Base-by-base conservation (phyloP, 2,329 filamentous ascomycete genomes). In the Ophiostoma sp. region DNA sequence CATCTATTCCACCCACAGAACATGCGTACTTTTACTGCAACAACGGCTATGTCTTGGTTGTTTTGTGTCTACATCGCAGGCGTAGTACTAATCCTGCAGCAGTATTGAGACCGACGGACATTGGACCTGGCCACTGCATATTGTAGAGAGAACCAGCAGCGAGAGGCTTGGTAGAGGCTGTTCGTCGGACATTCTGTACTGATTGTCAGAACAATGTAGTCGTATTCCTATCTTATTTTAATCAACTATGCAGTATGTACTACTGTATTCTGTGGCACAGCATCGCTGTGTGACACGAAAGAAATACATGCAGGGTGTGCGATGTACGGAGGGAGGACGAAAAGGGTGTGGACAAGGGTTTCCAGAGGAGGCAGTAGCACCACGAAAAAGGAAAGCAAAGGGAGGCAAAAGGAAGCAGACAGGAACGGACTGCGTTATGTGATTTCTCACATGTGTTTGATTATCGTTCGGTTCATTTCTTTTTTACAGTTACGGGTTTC, bases 291-390 rank as follows among this genome's bases (percentile, higher is more conserved):
- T 11, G 12, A 60, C 27, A 18, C 27, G 55, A 38, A 18, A 38
- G 27, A 60, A 18, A 60, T 27, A 38, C 27, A 60, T 60, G 55
- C 55, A 60, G 55, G 55, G 55, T 38, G 18, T 18, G 27, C 27
- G 27, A 27, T 27, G 27, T 27, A 27, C 27, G 27, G 27, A 27
- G 27, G 27, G 5, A 55, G 7, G 7, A 27, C 4, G n/a, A 4
- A 8, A 12, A 45, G 47, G 47, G 47, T 18, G 49, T 8, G 7
- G 49, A 55, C 49, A 55, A 55, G 49, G 49, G 49, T 18, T 27
- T 55, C 49, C 49, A 11, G 49, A 27, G 49, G 18, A 55, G 49
- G 49, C 49, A 55, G 49, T 55, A n/a, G 49, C 49, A 55, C 49
- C 18, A 27, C 49, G 49, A 55, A 55, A 45, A 55, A 18, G 49